Evolutionary conservation across 179 eudicot species (phyloP), one percentile per base, ranked within the genome.

Genomic region (Silene vulgaris): DNA sequence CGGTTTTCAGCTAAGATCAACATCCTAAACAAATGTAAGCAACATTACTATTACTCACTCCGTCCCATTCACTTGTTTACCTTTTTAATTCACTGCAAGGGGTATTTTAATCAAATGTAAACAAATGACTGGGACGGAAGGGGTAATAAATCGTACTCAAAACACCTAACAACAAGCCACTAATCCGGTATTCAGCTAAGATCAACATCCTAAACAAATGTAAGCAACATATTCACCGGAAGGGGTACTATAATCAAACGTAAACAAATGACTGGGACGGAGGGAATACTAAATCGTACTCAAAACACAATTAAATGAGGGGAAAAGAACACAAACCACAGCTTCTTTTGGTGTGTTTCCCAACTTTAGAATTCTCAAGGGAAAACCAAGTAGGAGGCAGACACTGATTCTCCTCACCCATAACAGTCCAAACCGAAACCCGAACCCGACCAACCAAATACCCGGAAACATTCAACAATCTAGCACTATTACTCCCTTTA

Each of bases 301-400:
- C 11, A 1, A 37, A 16, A 45, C 4, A 26, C n/a, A 32, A 80
- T 65, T 11, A 28, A 62, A 13, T 45, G 40, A 19, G 40, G n/a
- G 8, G 16, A 12, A n/a, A 40, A 17, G 23, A 17, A 29, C 8
- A 84, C 90, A 73, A 45, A 93, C 98, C 98, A 77, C 76, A 75
- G 61, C 77, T 76, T 61, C 63, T 80, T 21, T 80, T 72, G 20
- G 20, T 32, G 7, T 80, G 75, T 65, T 86, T 89, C 16, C 74
- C 75, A 74, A 75, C 66, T 70, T 88, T 89, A 37, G 87, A 82
- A 71, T 80, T 87, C 45, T 80, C 83, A 74, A 93, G 80, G 21
- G 88, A 78, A 80, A 91, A 88, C 98, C 98, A 93, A 67, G 97
- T 85, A 0, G 91, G 90, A 0, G 90, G 84, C 79, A 89, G 74